Evolutionary conservation across 2,329 filamentous ascomycete genomes (phyloP).

Genomic region (Claviceps fusiformis): DNA sequence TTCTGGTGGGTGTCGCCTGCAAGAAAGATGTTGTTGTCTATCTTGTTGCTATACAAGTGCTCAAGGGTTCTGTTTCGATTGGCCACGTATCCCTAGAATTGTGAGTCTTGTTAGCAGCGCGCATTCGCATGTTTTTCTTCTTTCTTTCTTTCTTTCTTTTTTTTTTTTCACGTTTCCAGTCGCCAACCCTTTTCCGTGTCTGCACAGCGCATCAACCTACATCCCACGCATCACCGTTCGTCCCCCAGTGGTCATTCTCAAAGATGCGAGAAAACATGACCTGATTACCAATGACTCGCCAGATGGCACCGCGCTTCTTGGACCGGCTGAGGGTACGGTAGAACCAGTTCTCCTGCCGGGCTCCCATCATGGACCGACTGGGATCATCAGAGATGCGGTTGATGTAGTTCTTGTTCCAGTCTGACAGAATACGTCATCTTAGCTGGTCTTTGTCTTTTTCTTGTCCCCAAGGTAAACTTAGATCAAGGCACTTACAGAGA

Average conservation of each 20-base stretch:
- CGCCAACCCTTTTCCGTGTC: no score
- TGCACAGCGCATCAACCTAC: slow-evolving; percentile 11
- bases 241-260: slow-evolving; percentile 16
- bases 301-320: slow-evolving; percentile 50
- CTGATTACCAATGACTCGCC: slow-evolving; percentile 60
- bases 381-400: slow-evolving; percentile 51
- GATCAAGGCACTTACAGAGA: slow-evolving; percentile 13
- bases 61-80: slow-evolving; percentile 60
- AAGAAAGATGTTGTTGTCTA: slow-evolving; percentile 60
- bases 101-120: not conserved
- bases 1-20: slow-evolving; percentile 56
- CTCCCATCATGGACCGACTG: slow-evolving; percentile 56
- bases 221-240: slow-evolving; percentile 22
- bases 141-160: not conserved
- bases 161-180: no score
- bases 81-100: slow-evolving; percentile 42
- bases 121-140: not conserved
- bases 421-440: slow-evolving; percentile 2
- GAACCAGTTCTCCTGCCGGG: slow-evolving; percentile 63
- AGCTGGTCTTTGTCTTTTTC: slow-evolving; percentile 1
- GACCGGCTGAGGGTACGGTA: slow-evolving; percentile 45
- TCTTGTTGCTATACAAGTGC: slow-evolving; percentile 52
- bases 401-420: slow-evolving; percentile 48
- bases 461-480: not conserved
- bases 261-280: slow-evolving; percentile 48